These are phyloP conservation scores for Pogostemon cablin DNA, from an alignment of 257 asterid species.

Conservation along the genomic window DNA sequence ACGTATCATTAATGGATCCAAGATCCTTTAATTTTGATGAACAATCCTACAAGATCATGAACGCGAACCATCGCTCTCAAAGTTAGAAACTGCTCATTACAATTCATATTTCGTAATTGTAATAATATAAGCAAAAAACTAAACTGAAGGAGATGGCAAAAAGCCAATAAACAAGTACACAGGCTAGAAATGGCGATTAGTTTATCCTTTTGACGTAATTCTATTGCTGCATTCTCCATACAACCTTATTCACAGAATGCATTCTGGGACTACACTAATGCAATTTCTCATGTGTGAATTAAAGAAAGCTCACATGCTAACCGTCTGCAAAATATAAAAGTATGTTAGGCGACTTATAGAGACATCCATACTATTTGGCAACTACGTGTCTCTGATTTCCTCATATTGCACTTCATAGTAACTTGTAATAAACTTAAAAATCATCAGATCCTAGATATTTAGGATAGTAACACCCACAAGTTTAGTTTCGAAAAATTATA, in stretches of 20 bases:
- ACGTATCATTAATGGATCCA: slow-evolving; percentile 34
- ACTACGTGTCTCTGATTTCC: slow-evolving; percentile 16
- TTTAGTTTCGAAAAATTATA: too few species aligned
- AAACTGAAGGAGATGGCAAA: slow-evolving; percentile 20
- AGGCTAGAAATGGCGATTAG: slow-evolving; percentile 16
- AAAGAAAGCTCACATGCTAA: slow-evolving; percentile 5
- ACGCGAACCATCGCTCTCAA: slow-evolving; percentile 8
- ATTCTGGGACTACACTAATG: background rate
- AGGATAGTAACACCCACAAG: too few species aligned
- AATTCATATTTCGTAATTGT: background rate
- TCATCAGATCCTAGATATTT: too few species aligned
- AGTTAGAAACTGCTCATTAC: slow-evolving; percentile 9
- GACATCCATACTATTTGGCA: slow-evolving; percentile 12
- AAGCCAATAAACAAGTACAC: slow-evolving; percentile 22
- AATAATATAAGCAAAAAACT: background rate
- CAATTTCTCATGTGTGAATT: slow-evolving; percentile 7
- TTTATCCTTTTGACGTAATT: slow-evolving; percentile 9
- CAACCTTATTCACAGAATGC: background rate
- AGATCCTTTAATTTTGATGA: slow-evolving; percentile 29
- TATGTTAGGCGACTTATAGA: background rate
- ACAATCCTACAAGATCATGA: slow-evolving; percentile 41
- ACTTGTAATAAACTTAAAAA: too few species aligned
- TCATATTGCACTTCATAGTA: background rate
- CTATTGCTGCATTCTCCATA: background rate
- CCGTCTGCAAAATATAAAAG: background rate